phyloP scores from a whole-genome alignment of 2,329 filamentous ascomycete species.

The Colletotrichum camelliae region DNA sequence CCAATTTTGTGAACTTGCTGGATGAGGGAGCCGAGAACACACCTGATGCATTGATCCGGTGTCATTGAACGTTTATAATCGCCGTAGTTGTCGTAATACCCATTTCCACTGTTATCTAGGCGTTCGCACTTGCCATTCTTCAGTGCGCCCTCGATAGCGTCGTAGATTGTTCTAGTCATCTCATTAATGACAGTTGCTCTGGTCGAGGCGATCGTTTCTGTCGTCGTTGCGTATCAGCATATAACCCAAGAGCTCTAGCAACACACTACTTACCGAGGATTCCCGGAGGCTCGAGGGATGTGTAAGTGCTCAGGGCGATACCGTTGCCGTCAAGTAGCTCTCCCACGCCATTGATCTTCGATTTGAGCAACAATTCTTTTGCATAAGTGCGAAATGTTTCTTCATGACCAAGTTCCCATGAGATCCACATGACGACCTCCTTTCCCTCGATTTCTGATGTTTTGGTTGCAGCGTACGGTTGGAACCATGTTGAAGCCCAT shows the following conservation, averaged over 20 bases:
- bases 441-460: neutral
- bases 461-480: neutral
- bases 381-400: fast-evolving
- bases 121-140: neutral
- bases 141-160: neutral
- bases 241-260: neutral
- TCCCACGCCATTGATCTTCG: neutral
- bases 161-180: neutral
- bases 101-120: neutral
- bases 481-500: neutral
- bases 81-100: neutral
- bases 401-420: neutral
- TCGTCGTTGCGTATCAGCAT: neutral
- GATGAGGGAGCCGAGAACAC: neutral
- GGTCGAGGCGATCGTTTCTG: neutral
- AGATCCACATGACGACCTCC: neutral
- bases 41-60: neutral
- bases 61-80: neutral
- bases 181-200: neutral
- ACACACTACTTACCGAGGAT: neutral
- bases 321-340: neutral
- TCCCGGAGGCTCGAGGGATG: neutral
- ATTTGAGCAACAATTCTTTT: neutral
- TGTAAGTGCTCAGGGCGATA: neutral
- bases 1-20: neutral